Conservation (phyloP, 768 basidiomycete species). For the Mycena capillaripes region DNA sequence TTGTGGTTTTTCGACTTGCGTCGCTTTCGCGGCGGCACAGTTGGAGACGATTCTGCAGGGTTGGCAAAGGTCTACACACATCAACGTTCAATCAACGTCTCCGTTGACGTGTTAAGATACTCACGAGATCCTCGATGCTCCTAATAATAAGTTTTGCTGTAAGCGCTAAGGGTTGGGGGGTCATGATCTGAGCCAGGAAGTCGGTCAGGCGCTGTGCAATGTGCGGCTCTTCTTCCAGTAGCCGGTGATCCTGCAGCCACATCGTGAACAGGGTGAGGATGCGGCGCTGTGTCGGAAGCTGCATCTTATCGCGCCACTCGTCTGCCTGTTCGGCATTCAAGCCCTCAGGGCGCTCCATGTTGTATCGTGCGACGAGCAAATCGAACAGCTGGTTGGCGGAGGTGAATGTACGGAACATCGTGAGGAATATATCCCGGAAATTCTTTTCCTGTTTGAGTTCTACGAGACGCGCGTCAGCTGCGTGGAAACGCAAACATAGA, state of each 20-base stretch:
- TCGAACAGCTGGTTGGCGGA: constrained; percentile 78
- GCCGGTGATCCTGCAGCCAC: constrained; percentile 74
- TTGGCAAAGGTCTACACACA: constrained; percentile 57
- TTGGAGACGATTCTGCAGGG: constrained; percentile 42
- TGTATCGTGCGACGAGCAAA: constrained; percentile 74
- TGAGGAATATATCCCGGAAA: constrained; percentile 79
- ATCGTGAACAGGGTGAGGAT: constrained; percentile 67
- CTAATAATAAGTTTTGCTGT: constrained; percentile 65
- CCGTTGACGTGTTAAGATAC: constrained; percentile 34
- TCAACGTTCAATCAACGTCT: neutral
- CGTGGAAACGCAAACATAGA: neutral
- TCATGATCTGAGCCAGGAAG: constrained; percentile 62
- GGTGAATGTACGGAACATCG: constrained; percentile 87
- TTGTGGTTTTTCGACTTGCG: constrained; percentile 65
- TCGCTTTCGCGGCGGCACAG: constrained; percentile 49
- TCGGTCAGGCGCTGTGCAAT: constrained; percentile 69
- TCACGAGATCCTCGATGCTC: constrained; percentile 69
- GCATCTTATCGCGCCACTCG: constrained; percentile 77
- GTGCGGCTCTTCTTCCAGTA: constrained; percentile 76
- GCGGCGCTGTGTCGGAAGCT: constrained; percentile 73
- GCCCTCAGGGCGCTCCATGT: constrained; percentile 64
- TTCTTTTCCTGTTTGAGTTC: constrained; percentile 46
- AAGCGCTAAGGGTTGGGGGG: constrained; percentile 56
- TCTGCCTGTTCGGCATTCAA: constrained; percentile 65
- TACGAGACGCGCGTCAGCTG: constrained; percentile 31